Evolutionary conservation across 179 eudicot species (phyloP), one percentile per base, ranked within the genome.

Genomic region (Drosera spatulata): DNA sequence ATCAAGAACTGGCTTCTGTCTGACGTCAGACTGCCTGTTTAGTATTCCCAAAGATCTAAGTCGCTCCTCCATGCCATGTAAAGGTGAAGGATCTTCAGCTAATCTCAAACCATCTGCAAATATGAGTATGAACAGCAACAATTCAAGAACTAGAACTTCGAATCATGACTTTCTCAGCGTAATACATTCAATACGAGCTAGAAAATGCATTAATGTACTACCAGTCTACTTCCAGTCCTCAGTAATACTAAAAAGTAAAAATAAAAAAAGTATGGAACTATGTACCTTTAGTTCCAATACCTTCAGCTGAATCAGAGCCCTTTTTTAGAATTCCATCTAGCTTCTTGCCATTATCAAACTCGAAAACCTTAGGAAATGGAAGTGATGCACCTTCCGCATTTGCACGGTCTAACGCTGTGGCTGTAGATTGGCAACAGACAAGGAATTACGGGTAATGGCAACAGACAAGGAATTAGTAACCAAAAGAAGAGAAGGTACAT

Each of bases 391-490:
- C 96, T 75, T 85, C 96, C 3, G 96, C 89, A 66, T 85, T 87
- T 63, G 97, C 80, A 63, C 99, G 85, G 73, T 90, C 96, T 64
- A 90, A 76, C 10, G 96, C 95, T 41, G 88, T 94, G 69, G 85
- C 96, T 94, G 97, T 67, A 71, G 49, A 60, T 50, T 62, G 67
- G 50, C 6, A 66, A 61, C 65, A 41, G 65, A 10, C 50, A 55
- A 55, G 53, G 50, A 66, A 15, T 48, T 8, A 52, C 14, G 60
- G 53, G 64, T 47, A 55, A 57, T 41, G 56, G 53, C 11, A 15
- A 50, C n/a, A 50, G 13, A 50, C 53, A 50, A 10, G 4, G 53
- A 15, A 50, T 15, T 50, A 11, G 5, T 1, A 4, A 50, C 13
- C 53, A 4, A 11, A n/a, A 3, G 53, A 50, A 50, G 5, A 50